Evolutionary conservation across 2,329 filamentous ascomycete species (phyloP), one percentile per base, ranked within the genome.

Genomic region (Metarhizium brunneum): DNA sequence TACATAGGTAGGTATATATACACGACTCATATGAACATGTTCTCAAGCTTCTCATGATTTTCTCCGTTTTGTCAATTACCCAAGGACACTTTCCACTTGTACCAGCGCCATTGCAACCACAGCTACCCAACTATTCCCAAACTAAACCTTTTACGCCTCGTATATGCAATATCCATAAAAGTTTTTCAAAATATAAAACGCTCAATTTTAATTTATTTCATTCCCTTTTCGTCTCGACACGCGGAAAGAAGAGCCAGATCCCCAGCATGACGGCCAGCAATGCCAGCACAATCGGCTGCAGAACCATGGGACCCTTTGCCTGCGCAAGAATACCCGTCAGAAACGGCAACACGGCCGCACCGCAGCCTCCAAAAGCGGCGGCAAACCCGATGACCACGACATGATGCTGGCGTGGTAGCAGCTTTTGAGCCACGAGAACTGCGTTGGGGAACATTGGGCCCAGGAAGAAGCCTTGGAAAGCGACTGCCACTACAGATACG

Each of bases 361-460:
- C 88, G 1, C 77, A 79, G 0, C 86, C 85, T 0, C 88, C 88
- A 65, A 90, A 81, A 0, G 87, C 86, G 50, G 86, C 83, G 0
- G 84, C 85, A 59, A 91, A 91, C 0, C 88, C 87, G 57, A 92
- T 87, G 0, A 83, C 81, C 6, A 79, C 81, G 6, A 90, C 86
- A 60, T 91, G 88, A 4, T 90, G 73, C 56, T 86, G 78, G 47
- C 78, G 78, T 0, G 88, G 88, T 0, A 92, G 74, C 2, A 91
- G 73, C 60, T 87, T 89, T 0, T 86, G 86, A 3, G 84, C 81
- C 2, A 84, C 79, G 18, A 88, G 83, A 10, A 91, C 76, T 0
- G 81, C 85, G 1, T 85, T 85, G 0, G 87, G 86, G 65, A 90
- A 90, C 57, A 90, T 69, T 0, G 88, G 88, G 0, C 88, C 88